A percentile compares a stretch with the other conserved stretches of the same genome.
phyloP scores from a whole-genome alignment of 768 basidiomycete genomes.

The Strobilomyces echinocephalus region DNA sequence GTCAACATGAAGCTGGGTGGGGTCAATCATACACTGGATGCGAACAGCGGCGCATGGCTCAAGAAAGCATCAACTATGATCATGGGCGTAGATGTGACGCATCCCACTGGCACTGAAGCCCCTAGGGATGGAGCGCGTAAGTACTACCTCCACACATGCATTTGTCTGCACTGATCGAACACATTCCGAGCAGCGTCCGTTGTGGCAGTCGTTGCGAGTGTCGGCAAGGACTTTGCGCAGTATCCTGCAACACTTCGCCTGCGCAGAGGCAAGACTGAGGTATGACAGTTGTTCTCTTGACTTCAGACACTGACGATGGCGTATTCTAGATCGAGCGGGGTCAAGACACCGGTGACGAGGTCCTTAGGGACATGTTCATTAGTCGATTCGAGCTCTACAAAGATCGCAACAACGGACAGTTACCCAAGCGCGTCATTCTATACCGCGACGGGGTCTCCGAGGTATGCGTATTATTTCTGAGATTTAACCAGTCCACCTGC shows the following conservation, averaged over 20 bases:
- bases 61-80: slow-evolving; percentile 44
- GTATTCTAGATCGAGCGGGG: not conserved
- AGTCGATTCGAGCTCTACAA: slow-evolving; percentile 41
- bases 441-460: slow-evolving; percentile 78
- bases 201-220: slow-evolving; percentile 49
- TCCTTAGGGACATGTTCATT: slow-evolving; percentile 43
- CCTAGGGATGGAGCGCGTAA: slow-evolving; percentile 45
- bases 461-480: slow-evolving; percentile 33
- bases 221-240: slow-evolving; percentile 43
- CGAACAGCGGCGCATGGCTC: slow-evolving; percentile 37
- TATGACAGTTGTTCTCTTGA: not conserved
- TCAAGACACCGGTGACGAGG: slow-evolving; percentile 31
- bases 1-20: slow-evolving; percentile 55
- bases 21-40: slow-evolving; percentile 45
- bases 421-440: slow-evolving; percentile 44
- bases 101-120: slow-evolving; percentile 49
- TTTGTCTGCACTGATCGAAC: not conserved
- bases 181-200: slow-evolving; percentile 36
- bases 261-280: slow-evolving; percentile 66
- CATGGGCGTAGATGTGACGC: slow-evolving; percentile 65
- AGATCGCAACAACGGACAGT: slow-evolving; percentile 26
- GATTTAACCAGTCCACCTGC: not conserved
- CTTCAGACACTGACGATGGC: not conserved
- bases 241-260: slow-evolving; percentile 46
- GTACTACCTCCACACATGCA: slow-evolving; percentile 1